phyloP scores from a whole-genome alignment of 768 basidiomycete genomes.

The Boletus tomentosulus region DNA sequence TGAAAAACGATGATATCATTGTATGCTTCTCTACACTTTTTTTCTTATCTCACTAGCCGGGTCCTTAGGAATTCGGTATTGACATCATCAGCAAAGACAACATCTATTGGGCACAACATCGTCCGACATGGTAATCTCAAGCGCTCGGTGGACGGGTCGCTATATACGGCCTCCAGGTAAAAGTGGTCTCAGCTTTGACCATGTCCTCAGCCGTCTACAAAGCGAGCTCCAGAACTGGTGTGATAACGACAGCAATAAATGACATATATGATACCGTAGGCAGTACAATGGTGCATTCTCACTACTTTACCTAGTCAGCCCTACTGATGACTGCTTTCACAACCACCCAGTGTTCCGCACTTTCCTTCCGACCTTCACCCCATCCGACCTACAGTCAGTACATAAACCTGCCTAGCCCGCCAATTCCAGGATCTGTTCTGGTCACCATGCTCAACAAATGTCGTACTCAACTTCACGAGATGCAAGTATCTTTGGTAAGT shows the following conservation, averaged over 20 bases:
- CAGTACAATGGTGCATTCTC: constrained; percentile 63
- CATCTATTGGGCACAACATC: constrained; percentile 48
- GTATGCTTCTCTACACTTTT: constrained; percentile 46
- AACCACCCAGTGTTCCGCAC: constrained; percentile 62
- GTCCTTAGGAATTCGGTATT: constrained; percentile 83
- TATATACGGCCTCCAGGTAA: constrained; percentile 61
- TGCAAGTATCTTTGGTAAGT: constrained; percentile 67
- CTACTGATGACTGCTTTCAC: constrained; percentile 11
- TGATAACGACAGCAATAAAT: too few relatives aligned
- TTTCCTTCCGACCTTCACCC: constrained; percentile 67
- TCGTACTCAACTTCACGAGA: too few relatives aligned
- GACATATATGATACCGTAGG: too few relatives aligned
- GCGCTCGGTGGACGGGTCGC: constrained; percentile 64
- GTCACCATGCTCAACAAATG: constrained; percentile 73
- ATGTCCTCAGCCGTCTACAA: too few relatives aligned
- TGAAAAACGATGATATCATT: constrained; percentile 96
- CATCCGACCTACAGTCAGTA: constrained; percentile 40
- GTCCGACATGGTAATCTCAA: constrained; percentile 56
- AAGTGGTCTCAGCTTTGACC: too few relatives aligned
- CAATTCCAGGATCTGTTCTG: constrained; percentile 14
- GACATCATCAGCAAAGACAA: constrained; percentile 99
- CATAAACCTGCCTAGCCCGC: constrained; percentile 29
- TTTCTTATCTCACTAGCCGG: constrained; percentile 1
- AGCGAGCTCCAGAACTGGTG: too few relatives aligned
- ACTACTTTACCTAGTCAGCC: neutral